Conservation (phyloP, 1,284 basidiomycete species). For the Irpex lacteus region DNA sequence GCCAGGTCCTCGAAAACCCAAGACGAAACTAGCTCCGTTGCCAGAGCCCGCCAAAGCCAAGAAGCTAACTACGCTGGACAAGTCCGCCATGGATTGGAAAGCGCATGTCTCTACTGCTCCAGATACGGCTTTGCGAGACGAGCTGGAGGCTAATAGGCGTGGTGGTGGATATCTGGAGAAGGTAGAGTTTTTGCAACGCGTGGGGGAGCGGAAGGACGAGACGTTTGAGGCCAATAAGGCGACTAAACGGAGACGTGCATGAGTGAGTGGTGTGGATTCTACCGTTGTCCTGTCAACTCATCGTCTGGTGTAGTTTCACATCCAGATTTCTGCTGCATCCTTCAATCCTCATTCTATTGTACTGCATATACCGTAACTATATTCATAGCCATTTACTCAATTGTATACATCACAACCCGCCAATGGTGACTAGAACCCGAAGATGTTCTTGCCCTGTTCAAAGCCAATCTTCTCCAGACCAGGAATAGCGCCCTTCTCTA, state of each 20-base stretch:
- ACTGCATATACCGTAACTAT: too few relatives aligned
- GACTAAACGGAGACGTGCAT: slow-evolving; percentile 52
- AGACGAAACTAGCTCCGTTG: slow-evolving; percentile 47
- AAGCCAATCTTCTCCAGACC: slow-evolving; percentile 22
- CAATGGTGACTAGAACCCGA: slow-evolving; percentile 15
- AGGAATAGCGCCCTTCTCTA: slow-evolving; percentile 20
- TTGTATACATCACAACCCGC: too few relatives aligned
- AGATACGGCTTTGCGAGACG: slow-evolving; percentile 50
- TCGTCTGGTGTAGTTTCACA: background rate
- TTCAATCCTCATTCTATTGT: background rate
- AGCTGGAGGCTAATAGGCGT: slow-evolving; percentile 68
- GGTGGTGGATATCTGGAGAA: slow-evolving; percentile 80
- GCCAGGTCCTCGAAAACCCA: slow-evolving; percentile 65
- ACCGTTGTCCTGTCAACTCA: background rate
- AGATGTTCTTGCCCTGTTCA: slow-evolving; percentile 19
- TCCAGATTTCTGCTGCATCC: background rate
- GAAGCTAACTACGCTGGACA: slow-evolving; percentile 78
- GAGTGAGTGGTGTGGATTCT: slow-evolving; percentile 4
- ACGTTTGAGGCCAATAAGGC: slow-evolving; percentile 52
- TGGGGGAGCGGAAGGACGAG: slow-evolving; percentile 67
- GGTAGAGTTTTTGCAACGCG: slow-evolving; percentile 74
- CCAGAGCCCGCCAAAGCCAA: slow-evolving; percentile 53
- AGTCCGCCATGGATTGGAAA: slow-evolving; percentile 81
- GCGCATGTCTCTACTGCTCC: slow-evolving; percentile 51
- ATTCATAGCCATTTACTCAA: too few relatives aligned